phyloP scores from a whole-genome alignment of 768 basidiomycete species.

The Psilocybe cyanescens region DNA sequence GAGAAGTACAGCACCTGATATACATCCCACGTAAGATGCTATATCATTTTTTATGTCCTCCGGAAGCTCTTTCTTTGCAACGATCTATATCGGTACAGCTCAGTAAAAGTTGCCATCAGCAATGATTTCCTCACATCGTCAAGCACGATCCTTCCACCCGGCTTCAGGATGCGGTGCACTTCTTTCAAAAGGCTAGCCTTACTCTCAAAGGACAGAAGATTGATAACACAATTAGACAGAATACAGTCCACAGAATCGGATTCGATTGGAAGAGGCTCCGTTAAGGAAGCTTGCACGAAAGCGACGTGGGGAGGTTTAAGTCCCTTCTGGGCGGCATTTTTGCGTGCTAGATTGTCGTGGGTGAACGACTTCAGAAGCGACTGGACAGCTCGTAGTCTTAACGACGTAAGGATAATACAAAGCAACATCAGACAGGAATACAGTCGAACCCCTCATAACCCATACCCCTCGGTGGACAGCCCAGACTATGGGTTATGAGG shows the following conservation, averaged over 20 bases:
- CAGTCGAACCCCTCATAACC: too few relatives aligned
- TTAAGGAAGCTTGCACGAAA: slow-evolving; percentile 47
- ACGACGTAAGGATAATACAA: neutral
- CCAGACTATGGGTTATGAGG: too few relatives aligned
- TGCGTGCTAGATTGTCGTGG: slow-evolving; percentile 38
- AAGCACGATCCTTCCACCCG: slow-evolving; percentile 56
- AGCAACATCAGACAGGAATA: neutral
- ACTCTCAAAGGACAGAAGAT: slow-evolving; percentile 45
- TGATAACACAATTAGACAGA: slow-evolving; percentile 61
- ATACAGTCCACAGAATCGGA: slow-evolving; percentile 56
- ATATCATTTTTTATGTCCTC: slow-evolving; percentile 44
- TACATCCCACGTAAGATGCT: slow-evolving; percentile 45
- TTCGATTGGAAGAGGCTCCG: slow-evolving; percentile 49
- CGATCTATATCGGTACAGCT: slow-evolving; percentile 36
- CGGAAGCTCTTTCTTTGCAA: slow-evolving; percentile 49
- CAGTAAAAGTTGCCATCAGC: neutral
- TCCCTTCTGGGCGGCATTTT: slow-evolving; percentile 42
- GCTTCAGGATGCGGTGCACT: slow-evolving; percentile 51
- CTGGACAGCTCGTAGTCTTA: neutral
- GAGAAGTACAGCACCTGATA: slow-evolving; percentile 46
- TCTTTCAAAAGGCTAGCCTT: slow-evolving; percentile 51
- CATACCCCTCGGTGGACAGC: too few relatives aligned
- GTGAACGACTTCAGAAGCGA: neutral
- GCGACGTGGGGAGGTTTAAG: slow-evolving; percentile 52
- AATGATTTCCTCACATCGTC: slow-evolving; percentile 44